These are phyloP conservation scores for Puccinellia tenuiflora DNA, from an alignment of 176 grass and related monocot species.

Conservation along the genomic window DNA sequence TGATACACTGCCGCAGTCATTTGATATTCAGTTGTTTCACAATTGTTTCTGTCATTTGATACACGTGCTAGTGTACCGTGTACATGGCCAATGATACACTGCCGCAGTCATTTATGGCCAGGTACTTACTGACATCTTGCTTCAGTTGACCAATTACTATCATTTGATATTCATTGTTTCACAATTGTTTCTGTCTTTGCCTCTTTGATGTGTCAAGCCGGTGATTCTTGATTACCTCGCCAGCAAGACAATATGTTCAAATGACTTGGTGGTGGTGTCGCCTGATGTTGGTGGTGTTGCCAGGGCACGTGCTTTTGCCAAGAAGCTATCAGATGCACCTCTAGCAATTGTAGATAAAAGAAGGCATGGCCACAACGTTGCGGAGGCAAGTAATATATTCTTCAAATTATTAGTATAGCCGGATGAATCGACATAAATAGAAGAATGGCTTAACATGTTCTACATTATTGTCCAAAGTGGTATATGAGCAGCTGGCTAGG, in stretches of 20 bases:
- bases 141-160: constrained; percentile 11
- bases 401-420: not conserved
- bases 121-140: constrained; percentile 40
- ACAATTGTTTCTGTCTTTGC: constrained; percentile 13
- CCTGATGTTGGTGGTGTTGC: constrained; percentile 96
- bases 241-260: constrained; percentile 80
- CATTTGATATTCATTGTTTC: not conserved
- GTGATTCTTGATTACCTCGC: constrained; percentile 98
- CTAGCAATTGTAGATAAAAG: constrained; percentile 98
- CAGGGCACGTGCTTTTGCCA: constrained; percentile 89
- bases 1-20: too few relatives aligned
- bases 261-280: constrained; percentile 93
- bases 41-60: too few relatives aligned
- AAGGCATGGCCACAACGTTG: constrained; percentile 92
- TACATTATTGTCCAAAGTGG: not conserved
- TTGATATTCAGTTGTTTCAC: too few relatives aligned
- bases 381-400: constrained; percentile 55
- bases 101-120: constrained; percentile 98
- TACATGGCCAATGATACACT: too few relatives aligned
- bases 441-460: not conserved
- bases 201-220: constrained; percentile 51
- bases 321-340: constrained; percentile 93
- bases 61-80: too few relatives aligned
- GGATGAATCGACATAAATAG: not conserved
- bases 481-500: not conserved